Evolutionary conservation across 192 early-diverging fungal species (phyloP).

Genomic region (Helicostylum pulchrum): DNA sequence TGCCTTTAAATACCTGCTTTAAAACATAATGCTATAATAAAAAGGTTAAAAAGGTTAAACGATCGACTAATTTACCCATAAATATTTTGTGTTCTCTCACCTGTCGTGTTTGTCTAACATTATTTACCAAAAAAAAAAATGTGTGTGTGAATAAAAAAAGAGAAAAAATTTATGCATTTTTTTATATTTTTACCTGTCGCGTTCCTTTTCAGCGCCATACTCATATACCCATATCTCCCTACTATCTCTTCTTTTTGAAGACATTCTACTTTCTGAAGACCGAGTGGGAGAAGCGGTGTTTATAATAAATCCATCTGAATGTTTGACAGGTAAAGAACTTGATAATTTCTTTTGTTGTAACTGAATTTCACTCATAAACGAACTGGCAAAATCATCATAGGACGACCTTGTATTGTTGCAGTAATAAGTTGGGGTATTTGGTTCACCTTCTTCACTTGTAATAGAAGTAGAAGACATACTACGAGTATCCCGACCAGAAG

Average conservation of each 20-base stretch:
- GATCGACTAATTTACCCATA: not conserved
- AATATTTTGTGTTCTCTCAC: conserved; percentile 5
- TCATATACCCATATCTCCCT: conserved; percentile 11
- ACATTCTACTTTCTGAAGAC: not conserved
- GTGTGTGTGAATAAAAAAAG: not conserved
- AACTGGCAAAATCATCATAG: not conserved
- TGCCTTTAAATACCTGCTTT: conserved; percentile 26
- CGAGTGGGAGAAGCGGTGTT: not conserved
- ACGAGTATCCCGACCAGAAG: not conserved
- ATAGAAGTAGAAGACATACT: conserved; percentile 8
- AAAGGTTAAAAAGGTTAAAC: not conserved
- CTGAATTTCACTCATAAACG: not conserved
- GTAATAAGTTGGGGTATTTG: not conserved
- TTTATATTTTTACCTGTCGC: conserved; percentile 6
- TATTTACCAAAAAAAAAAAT: not conserved
- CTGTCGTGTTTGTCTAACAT: conserved; percentile 18
- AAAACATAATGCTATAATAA: conserved; percentile 24
- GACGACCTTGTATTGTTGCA: not conserved
- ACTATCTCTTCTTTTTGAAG: not conserved
- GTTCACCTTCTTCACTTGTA: conserved; percentile 11
- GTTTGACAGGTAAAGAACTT: not conserved
- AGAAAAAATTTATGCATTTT: not conserved
- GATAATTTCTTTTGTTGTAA: not conserved
- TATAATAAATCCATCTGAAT: not conserved
- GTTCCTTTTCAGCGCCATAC: conserved; percentile 14